phyloP scores from a whole-genome alignment of 345 rosid genomes.

The Eucalyptus sideroxylon region DNA sequence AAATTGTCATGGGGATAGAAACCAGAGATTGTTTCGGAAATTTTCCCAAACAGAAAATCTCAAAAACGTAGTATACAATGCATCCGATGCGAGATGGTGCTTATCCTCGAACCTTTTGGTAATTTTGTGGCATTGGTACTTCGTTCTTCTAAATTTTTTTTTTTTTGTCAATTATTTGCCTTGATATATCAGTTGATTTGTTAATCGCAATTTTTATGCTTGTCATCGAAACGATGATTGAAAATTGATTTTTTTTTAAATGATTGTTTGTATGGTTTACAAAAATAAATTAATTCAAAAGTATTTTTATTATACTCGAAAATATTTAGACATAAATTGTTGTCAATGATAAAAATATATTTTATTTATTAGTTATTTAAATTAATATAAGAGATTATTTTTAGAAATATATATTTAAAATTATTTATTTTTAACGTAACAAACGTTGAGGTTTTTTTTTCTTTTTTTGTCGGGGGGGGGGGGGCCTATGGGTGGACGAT shows the following conservation, averaged over 20 bases:
- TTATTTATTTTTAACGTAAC: too few species aligned
- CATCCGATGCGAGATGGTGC: neutral
- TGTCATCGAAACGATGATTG: fast-evolving
- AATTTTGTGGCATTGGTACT: neutral
- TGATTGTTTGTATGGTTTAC: neutral
- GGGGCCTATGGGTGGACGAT: neutral
- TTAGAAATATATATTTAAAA: too few species aligned
- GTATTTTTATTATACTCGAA: too few species aligned
- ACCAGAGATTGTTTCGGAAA: neutral
- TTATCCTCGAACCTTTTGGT: neutral
- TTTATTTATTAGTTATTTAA: too few species aligned
- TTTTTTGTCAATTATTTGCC: neutral
- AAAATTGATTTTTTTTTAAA: fast-evolving
- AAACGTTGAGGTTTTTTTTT: too few species aligned
- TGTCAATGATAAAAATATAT: too few species aligned
- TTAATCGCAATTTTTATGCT: neutral
- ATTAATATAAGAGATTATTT: too few species aligned
- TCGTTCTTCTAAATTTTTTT: neutral
- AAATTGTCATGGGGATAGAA: neutral
- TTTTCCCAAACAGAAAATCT: neutral
- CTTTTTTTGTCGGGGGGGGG: too few species aligned
- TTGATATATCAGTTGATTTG: neutral
- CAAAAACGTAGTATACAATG: neutral
- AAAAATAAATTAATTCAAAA: too few species aligned
- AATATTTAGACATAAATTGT: too few species aligned